phyloP scores from a whole-genome alignment of 2,329 filamentous ascomycete genomes.

The Trichoderma brevicompactum region DNA sequence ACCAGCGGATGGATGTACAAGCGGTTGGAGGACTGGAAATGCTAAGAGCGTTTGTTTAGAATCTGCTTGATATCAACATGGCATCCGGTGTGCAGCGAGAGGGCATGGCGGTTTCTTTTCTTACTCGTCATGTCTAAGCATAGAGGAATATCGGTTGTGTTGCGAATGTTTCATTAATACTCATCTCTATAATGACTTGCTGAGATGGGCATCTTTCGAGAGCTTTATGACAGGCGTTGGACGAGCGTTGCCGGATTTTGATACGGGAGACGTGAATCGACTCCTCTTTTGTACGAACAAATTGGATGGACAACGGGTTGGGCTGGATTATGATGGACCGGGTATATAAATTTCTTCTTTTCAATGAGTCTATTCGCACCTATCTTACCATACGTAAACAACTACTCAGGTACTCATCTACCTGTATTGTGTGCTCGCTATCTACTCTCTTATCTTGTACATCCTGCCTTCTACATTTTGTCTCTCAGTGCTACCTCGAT shows the following conservation, averaged over 20 bases:
- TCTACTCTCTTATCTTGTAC: too few relatives aligned
- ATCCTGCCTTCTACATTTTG: too few relatives aligned
- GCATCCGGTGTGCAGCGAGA: too few relatives aligned
- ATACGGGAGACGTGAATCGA: not conserved
- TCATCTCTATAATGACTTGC: not conserved
- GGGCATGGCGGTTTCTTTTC: not conserved
- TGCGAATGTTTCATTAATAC: not conserved
- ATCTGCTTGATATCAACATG: too few relatives aligned
- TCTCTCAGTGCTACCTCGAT: too few relatives aligned
- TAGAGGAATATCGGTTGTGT: not conserved
- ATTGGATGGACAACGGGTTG: not conserved
- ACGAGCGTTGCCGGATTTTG: not conserved
- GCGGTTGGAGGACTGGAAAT: conserved; percentile 32
- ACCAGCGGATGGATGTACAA: conserved; percentile 36
- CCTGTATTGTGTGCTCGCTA: too few relatives aligned
- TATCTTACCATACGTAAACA: too few relatives aligned
- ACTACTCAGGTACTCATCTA: too few relatives aligned
- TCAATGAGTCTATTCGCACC: too few relatives aligned
- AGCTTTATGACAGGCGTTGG: conserved; percentile 7
- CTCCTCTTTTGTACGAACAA: not conserved
- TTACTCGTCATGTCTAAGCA: not conserved
- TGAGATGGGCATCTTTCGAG: not conserved
- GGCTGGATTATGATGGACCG: too few relatives aligned
- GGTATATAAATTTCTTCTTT: too few relatives aligned
- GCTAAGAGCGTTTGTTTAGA: not conserved